Evolutionary conservation across 495 filamentous ascomycete species (phyloP).

Genomic region (Xylaria venustula): DNA sequence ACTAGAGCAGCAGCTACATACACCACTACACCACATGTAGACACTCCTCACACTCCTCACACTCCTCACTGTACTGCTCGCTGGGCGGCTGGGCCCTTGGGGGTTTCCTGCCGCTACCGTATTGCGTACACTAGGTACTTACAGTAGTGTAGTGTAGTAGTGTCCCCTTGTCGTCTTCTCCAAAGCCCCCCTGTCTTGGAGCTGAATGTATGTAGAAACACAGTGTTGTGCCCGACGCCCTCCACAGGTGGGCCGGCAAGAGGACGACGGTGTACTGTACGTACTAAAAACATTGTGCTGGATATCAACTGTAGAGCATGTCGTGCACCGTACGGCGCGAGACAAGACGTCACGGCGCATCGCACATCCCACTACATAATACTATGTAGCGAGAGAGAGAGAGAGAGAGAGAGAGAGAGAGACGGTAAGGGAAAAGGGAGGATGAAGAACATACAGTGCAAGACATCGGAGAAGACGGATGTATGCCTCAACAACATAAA

Average conservation of each 20-base stretch:
- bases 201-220: slow-evolving; percentile 16
- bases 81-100: not conserved
- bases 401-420: not conserved
- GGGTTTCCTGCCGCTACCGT: slow-evolving; percentile 4
- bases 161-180: slow-evolving; percentile 11
- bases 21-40: not conserved
- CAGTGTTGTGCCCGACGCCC: slow-evolving; percentile 9
- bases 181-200: slow-evolving; percentile 14
- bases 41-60: no score
- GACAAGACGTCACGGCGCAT: slow-evolving; percentile 14
- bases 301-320: no score
- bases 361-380: no score
- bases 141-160: no score
- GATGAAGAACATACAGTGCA: slow-evolving; percentile 6
- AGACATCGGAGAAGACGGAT: slow-evolving; percentile 2
- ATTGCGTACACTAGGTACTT: no score
- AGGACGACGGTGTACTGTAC: not conserved
- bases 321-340: not conserved
- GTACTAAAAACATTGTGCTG: no score
- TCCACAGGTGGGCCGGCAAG: slow-evolving; percentile 13
- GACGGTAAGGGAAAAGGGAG: not conserved
- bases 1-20: not conserved
- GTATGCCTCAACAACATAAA: not conserved
- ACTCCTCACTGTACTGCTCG: slow-evolving; percentile 1
- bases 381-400: not conserved